Base-by-base conservation (phyloP, 495 filamentous ascomycete genomes). In the Jackrogersella minutella region DNA sequence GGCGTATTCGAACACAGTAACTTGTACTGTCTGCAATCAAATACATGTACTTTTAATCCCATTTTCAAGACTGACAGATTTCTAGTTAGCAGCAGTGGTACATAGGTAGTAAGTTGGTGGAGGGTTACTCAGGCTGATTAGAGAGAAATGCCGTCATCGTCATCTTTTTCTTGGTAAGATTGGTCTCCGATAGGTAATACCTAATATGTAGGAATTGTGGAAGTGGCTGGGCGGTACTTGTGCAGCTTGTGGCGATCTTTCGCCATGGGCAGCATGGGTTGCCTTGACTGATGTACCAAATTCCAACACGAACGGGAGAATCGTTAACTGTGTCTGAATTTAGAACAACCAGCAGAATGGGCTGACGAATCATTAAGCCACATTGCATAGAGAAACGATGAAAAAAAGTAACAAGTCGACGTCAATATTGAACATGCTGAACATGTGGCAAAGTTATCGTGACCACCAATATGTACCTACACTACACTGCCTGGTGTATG, bases 171-270 rank as follows among this genome's bases (percentile, higher is more conserved):
- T 19, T 65, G 30, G 44, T 65, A 30, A 60, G 55, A 55, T 54
- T 69, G 21, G 8, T 50, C 7, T 37, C 40, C 37, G 56, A 59
- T n/a, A n/a, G n/a, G n/a, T n/a, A n/a, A n/a, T n/a, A n/a, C n/a
- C n/a, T 54, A 43, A 50, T 64, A 64, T 64, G 56, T 64, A 37
- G 54, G 51, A 64, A 57, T 40, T 61, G 36, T 69, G 50, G 41
- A 22, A 10, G 50, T 69, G 61, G 60, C n/a, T n/a, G n/a, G n/a
- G n/a, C n/a, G n/a, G n/a, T n/a, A n/a, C 61, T 65, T 51, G 66
- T 55, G 47, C 49, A 64, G 43, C 49, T 56, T 21, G 50, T 61
- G 66, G 60, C 61, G 66, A 69, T 69, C 66, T 61, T 57, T 61
- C 37, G 66, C 66, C 66, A 69, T 69, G 51, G 61, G 51, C 58